Base-by-base conservation (phyloP, 2,329 filamentous ascomycete genomes). In the Graphilbum sp. region DNA sequence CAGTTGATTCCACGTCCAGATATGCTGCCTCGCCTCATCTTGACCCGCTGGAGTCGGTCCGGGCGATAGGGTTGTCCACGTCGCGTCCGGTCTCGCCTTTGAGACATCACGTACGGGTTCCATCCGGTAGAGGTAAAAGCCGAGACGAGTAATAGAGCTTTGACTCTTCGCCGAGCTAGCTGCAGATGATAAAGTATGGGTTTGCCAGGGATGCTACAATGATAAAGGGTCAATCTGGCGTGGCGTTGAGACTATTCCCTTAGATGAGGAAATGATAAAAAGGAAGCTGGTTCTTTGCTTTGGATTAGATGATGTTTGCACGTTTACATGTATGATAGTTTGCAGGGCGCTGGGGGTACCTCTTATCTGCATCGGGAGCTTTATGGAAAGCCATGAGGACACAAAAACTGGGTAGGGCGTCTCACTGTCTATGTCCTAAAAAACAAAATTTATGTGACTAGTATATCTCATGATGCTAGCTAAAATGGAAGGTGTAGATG, bases 1-100 rank as follows among this genome's bases (percentile, higher is more conserved):
- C 67, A 12, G 68, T 76, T 31, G 73, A 72, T 24, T 51, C 55
- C n/a, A 68, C 65, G 1, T 56, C 60, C 3, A 53, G 50, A 7
- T 43, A 50, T 13, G 38, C 54, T 12, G 54, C 60, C 12, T 39
- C 50, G 3, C 50, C 50, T 29, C 54, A 54, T 29, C 44, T 62
- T 13, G 59, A 65, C 20, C 60, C 63, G 1, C 56, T 64, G 39
- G 61, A 64, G 4, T 46, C 53, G 4, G 47, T 49, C 32, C 56
- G 55, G 30, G 50, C 52, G 8, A 43, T 61, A 25, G 63, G 54
- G 4, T 45, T 60, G 31, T 62, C 64, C 3, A 60, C 62, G 5
- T 67, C 64, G 19, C 53, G 64, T n/a, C 66, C 66, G 0, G 54
- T 53, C 17, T 67, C 61, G 25, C 66, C 66, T 46, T 47, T 66